Evolutionary conservation across 2,329 filamentous ascomycete species (phyloP).

Genomic region (Colletotrichum shisoi): DNA sequence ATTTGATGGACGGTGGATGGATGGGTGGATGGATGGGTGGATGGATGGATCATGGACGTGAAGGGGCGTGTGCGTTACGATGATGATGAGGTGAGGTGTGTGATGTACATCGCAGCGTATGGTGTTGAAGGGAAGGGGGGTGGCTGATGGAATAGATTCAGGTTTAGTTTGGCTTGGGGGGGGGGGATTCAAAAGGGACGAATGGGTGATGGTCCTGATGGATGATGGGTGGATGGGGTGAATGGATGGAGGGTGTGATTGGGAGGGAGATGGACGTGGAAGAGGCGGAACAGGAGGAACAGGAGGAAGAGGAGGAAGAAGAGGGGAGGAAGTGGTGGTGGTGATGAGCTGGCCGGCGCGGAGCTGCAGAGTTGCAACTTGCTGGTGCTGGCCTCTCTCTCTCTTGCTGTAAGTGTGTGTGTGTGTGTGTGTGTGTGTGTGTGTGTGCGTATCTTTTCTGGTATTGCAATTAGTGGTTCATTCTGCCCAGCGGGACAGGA

Average conservation of each 20-base stretch:
- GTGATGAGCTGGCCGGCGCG: constrained; percentile 31
- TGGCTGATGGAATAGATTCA: neutral
- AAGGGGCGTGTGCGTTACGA: constrained; percentile 19
- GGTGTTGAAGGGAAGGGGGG: neutral
- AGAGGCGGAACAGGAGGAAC: neutral
- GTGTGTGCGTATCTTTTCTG: neutral
- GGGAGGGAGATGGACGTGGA: constrained; percentile 4
- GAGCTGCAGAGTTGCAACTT: neutral
- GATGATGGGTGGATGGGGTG: constrained; percentile 11
- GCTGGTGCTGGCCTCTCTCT: neutral
- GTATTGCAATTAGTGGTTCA: constrained; percentile 9
- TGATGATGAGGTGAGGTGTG: constrained; percentile 29
- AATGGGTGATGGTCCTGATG: too few relatives aligned
- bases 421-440: neutral
- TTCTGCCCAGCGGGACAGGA: constrained; percentile 8
- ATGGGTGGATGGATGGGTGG: constrained; percentile 21
- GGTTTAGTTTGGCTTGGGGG: constrained; percentile 6
- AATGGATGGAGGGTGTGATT: constrained; percentile 29
- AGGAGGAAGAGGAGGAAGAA: neutral
- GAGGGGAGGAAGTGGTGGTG: constrained; percentile 1
- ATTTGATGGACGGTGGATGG: constrained; percentile 17
- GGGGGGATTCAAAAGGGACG: neutral
- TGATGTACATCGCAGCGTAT: constrained; percentile 23
- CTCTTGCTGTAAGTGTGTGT: neutral
- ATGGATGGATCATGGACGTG: constrained; percentile 18